Evolutionary conservation across 2,329 filamentous ascomycete genomes (phyloP).

Genomic region (Plenodomus tracheiphilus): DNA sequence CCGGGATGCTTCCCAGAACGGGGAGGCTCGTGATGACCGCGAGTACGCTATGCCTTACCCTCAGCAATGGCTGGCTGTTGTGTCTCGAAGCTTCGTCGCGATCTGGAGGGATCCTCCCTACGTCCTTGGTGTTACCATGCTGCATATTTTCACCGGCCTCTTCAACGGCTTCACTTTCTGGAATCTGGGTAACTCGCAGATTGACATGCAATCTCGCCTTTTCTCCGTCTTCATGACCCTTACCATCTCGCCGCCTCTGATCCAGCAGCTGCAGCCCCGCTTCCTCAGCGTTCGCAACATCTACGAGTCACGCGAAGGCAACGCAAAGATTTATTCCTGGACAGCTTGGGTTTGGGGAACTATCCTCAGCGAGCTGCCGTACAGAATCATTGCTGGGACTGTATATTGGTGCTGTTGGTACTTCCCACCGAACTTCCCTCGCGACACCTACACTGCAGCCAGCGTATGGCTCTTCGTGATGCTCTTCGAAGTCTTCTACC

Average conservation of each 20-base stretch:
- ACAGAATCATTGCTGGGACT: conserved; percentile 65
- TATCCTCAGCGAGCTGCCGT: conserved; percentile 71
- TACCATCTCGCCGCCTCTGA: conserved; percentile 72
- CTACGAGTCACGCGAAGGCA: conserved; percentile 72
- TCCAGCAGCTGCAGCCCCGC: conserved; percentile 76
- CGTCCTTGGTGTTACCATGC: conserved; percentile 53
- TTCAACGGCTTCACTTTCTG: conserved; percentile 57
- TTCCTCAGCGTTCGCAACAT: conserved; percentile 68
- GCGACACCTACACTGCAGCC: conserved; percentile 60
- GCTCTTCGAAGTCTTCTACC: conserved; percentile 67
- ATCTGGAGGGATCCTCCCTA: conserved; percentile 71
- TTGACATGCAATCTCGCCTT: conserved; percentile 61
- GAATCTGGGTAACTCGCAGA: conserved; percentile 47
- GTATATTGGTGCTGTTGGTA: conserved; percentile 63
- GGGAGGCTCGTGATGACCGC: conserved; percentile 46
- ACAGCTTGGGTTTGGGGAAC: conserved; percentile 67
- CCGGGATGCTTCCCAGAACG: conserved; percentile 34
- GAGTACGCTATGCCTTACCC: conserved; percentile 51
- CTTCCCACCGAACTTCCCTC: conserved; percentile 58
- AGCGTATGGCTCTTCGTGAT: conserved; percentile 67
- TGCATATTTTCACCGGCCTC: conserved; percentile 56
- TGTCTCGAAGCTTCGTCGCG: conserved; percentile 57
- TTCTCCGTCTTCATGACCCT: conserved; percentile 79
- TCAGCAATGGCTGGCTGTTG: conserved; percentile 48
- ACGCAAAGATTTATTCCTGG: conserved; percentile 81